phyloP scores from a whole-genome alignment of 306 rosid genomes.

The Sindora glabra region DNA sequence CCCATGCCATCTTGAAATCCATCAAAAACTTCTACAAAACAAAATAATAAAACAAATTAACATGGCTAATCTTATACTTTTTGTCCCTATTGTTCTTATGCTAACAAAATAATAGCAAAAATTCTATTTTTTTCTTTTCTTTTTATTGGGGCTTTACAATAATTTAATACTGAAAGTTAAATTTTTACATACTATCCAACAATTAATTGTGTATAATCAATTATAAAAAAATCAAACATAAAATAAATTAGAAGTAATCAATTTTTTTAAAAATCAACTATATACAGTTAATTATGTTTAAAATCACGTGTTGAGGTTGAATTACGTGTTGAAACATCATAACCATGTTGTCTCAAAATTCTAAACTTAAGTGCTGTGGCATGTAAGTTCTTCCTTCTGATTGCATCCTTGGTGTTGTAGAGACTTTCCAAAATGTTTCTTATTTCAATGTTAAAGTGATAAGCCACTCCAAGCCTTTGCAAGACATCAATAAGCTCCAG shows the following conservation, averaged over 20 bases:
- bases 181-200: no score
- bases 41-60: not conserved
- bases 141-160: no score
- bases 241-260: no score
- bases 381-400: not conserved
- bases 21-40: constrained; percentile 6
- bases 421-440: not conserved
- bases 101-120: no score
- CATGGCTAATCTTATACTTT: no score
- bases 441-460: constrained; percentile 16
- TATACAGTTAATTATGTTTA: not conserved
- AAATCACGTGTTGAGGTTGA: not conserved
- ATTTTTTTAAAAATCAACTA: no score
- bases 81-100: no score
- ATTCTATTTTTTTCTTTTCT: no score
- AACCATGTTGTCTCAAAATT: constrained; percentile 20
- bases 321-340: constrained; percentile 7
- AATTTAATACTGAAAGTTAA: no score
- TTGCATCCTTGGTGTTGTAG: not conserved
- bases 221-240: no score
- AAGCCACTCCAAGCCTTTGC: constrained; percentile 26
- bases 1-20: not conserved
- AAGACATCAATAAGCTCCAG: constrained; percentile 8
- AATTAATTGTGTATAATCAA: no score
- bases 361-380: constrained; percentile 20